These are phyloP conservation scores for Phialemoniopsis sp. DNA, from an alignment of 2,329 filamentous ascomycete genomes.

Conservation along the genomic window DNA sequence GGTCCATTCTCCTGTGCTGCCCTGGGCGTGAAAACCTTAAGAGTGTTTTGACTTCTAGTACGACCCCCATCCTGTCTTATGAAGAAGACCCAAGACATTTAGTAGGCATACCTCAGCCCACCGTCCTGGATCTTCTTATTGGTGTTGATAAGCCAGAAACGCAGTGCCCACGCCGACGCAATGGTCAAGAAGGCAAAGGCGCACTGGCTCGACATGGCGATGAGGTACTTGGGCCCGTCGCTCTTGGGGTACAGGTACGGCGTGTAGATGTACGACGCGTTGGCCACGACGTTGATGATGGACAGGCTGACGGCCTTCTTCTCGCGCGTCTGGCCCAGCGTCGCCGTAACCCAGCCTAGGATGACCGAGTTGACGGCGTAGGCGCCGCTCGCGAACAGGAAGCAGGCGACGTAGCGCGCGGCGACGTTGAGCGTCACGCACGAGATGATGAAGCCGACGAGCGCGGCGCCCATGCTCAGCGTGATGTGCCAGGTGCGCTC, in stretches of 20 bases:
- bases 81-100: too few relatives aligned
- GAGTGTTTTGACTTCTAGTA: too few relatives aligned
- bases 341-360: constrained; percentile 34
- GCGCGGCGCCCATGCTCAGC: not conserved
- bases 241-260: constrained; percentile 36
- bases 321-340: constrained; percentile 35
- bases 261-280: constrained; percentile 39
- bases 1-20: too few relatives aligned
- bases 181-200: constrained; percentile 20
- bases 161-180: constrained; percentile 21
- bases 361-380: constrained; percentile 36
- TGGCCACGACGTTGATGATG: constrained; percentile 38
- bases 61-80: too few relatives aligned
- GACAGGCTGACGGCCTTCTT: constrained; percentile 36
- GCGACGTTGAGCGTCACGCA: constrained; percentile 1
- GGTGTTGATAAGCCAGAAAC: constrained; percentile 18
- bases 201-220: constrained; percentile 29
- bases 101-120: too few relatives aligned
- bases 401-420: constrained; percentile 14
- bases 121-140: too few relatives aligned
- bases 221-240: constrained; percentile 34
- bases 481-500: constrained; percentile 5
- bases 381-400: constrained; percentile 27
- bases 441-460: constrained; percentile 2
- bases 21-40: too few relatives aligned